Evolutionary conservation across 2,329 filamentous ascomycete species (phyloP), one percentile per base, ranked within the genome.

Genomic region (Chrysoporthe deuterocubensis): DNA sequence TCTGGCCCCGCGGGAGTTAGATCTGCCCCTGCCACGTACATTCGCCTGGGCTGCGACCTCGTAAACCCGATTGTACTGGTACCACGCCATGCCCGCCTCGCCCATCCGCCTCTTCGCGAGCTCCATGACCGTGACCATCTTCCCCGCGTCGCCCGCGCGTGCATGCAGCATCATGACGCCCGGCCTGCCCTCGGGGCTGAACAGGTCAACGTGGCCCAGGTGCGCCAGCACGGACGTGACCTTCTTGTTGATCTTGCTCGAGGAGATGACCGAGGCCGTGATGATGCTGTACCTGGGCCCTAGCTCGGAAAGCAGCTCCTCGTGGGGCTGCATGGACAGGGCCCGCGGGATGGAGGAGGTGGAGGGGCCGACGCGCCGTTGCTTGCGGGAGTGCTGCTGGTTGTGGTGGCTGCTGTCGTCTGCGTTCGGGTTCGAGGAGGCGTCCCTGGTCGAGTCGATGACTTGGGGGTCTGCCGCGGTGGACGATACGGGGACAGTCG

Each of bases 81-180:
- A 86, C 82, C 84, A 88, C 60, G 78, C 71, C 68, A 79, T 80
- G 3, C 81, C 81, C 52, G 80, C 77, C 62, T 82, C 81, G 43
- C 74, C 78, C 64, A 91, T 77, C 59, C 87, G 80, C 50, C 85
- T 80, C 76, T 90, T 90, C 66, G 83, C 84, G 48, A 91, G 88
- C 77, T 93, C 91, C 57, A 84, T 83, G 58, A 93, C 84, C 4
- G 86, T 90, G 72, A 92, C 86, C 73, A 92, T 81, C 77, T 93
- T 94, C 77, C 82, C 83, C 1, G 86, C 83, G 3, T 87, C 84
- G 11, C 76, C 69, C 0, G 83, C 79, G 26, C 83, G 82, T 43
- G 85, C 84, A 72, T 87, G 81, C 21, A 89, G 76, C 50, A 89
- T 75, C n/a, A 81, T 81, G 16, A 82, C 73, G 11, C 77, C 76